A percentile compares a stretch with the other conserved stretches of the same genome.
Conservation (phyloP, 169 alveolate species). For the Plasmodium gonderi region DNA sequence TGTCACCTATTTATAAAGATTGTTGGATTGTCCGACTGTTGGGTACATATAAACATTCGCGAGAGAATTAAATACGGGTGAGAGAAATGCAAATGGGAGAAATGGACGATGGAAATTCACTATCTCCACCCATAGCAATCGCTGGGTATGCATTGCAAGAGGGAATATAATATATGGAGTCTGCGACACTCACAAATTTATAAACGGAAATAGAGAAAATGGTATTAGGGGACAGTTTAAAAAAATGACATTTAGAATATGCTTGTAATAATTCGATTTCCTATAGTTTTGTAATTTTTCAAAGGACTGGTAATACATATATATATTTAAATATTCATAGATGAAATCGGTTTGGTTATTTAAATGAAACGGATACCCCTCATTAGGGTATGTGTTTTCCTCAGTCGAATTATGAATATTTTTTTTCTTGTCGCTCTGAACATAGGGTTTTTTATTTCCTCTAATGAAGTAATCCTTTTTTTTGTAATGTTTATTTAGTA, state of each 20-base stretch:
- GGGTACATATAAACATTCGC: no score
- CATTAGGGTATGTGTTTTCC: not conserved
- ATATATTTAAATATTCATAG: slow-evolving; percentile 69
- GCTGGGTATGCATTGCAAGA: no score
- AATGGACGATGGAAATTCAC: no score
- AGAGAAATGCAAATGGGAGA: no score
- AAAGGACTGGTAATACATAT: slow-evolving; percentile 59
- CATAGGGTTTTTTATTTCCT: not conserved
- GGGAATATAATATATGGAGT: no score
- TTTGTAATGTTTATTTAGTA: slow-evolving; percentile 51
- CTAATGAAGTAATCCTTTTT: slow-evolving; percentile 21
- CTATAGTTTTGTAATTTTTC: slow-evolving; percentile 27
- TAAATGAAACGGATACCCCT: slow-evolving; percentile 15
- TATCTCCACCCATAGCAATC: no score
- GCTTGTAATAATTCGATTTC: slow-evolving; percentile 46
- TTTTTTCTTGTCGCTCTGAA: not conserved
- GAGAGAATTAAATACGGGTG: no score
- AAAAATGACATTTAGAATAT: slow-evolving; percentile 45
- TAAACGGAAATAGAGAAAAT: slow-evolving; percentile 42
- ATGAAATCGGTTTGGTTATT: slow-evolving; percentile 61
- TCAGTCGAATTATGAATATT: not conserved
- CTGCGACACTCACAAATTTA: slow-evolving; percentile 37
- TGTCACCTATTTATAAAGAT: not conserved
- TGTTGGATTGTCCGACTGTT: no score
- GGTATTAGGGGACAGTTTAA: slow-evolving; percentile 57